Evolutionary conservation across 108 stramenopile species (phyloP).

Genomic region (Discostella stelligeroides): DNA sequence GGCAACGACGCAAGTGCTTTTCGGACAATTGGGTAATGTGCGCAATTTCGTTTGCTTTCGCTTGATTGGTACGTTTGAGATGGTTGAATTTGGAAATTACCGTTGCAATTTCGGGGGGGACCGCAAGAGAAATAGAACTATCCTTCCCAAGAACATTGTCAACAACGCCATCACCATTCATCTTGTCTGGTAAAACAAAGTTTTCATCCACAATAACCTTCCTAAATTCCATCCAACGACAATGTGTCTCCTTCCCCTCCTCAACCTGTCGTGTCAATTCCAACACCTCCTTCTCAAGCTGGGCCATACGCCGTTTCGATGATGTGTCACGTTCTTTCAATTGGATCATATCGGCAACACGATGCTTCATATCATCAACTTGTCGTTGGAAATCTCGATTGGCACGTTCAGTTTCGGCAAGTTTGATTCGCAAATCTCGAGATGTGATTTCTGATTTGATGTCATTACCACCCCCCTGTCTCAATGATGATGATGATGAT

Average conservation of each 20-base stretch:
- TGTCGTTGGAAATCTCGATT: constrained; percentile 65
- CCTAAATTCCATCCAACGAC: constrained; percentile 60
- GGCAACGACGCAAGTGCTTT: constrained; percentile 31
- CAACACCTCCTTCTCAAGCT: constrained; percentile 56
- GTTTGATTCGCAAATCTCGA: constrained; percentile 53
- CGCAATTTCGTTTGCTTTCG: constrained; percentile 32
- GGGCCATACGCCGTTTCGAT: constrained; percentile 39
- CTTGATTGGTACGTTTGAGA: constrained; percentile 33
- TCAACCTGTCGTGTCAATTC: constrained; percentile 32
- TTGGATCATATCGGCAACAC: constrained; percentile 48
- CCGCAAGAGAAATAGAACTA: not conserved
- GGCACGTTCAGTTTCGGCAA: constrained; percentile 78
- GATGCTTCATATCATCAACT: constrained; percentile 47
- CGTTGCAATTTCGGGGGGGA: constrained; percentile 66
- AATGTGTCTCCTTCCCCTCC: constrained; percentile 39
- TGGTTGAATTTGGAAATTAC: constrained; percentile 53
- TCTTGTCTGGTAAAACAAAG: not conserved
- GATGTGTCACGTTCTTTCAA: constrained; percentile 54
- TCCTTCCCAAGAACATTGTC: constrained; percentile 1
- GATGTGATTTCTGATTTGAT: constrained; percentile 17
- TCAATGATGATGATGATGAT: constrained; percentile 14
- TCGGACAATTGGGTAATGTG: constrained; percentile 37
- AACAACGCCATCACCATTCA: constrained; percentile 2
- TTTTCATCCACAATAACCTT: constrained; percentile 45
- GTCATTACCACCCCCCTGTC: constrained; percentile 13